phyloP scores from a whole-genome alignment of 2,329 filamentous ascomycete genomes.

The Cercospora nicotianae region DNA sequence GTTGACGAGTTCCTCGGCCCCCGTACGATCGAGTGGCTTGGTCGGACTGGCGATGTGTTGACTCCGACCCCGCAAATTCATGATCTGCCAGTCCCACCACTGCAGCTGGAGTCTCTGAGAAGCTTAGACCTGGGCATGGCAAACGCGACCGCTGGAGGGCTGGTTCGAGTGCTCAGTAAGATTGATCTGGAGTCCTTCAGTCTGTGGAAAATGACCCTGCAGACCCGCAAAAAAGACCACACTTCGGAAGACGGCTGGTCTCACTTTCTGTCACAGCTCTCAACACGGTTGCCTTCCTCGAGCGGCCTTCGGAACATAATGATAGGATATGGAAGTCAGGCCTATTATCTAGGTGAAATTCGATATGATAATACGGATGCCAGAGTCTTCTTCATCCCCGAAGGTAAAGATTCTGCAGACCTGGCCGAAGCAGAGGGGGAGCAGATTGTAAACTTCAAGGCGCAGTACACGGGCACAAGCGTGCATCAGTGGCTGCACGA shows the following conservation, averaged over 20 bases:
- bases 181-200: slow-evolving; percentile 28
- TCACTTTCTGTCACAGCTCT: slow-evolving; percentile 14
- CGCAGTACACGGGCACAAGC: slow-evolving; percentile 3
- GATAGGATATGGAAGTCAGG: slow-evolving; percentile 13
- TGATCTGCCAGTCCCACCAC: neutral
- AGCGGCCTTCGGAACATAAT: slow-evolving; percentile 6
- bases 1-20: neutral
- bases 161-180: slow-evolving; percentile 26
- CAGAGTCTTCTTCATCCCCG: slow-evolving; percentile 1
- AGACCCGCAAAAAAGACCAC: neutral
- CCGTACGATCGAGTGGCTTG: slow-evolving; percentile 18
- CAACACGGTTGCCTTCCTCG: slow-evolving; percentile 6
- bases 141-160: neutral
- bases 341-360: neutral
- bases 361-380: neutral
- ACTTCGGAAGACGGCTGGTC: slow-evolving; percentile 10
- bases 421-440: neutral
- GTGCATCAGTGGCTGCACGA: slow-evolving; percentile 16
- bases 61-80: neutral
- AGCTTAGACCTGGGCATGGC: slow-evolving; percentile 5
- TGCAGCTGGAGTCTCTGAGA: neutral
- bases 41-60: neutral
- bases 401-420: slow-evolving; percentile 8
- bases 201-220: slow-evolving; percentile 26
- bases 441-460: slow-evolving; percentile 2